These are phyloP conservation scores for Leishmania lainsoni DNA, from an alignment of 208 protist species.

Conservation along the genomic window DNA sequence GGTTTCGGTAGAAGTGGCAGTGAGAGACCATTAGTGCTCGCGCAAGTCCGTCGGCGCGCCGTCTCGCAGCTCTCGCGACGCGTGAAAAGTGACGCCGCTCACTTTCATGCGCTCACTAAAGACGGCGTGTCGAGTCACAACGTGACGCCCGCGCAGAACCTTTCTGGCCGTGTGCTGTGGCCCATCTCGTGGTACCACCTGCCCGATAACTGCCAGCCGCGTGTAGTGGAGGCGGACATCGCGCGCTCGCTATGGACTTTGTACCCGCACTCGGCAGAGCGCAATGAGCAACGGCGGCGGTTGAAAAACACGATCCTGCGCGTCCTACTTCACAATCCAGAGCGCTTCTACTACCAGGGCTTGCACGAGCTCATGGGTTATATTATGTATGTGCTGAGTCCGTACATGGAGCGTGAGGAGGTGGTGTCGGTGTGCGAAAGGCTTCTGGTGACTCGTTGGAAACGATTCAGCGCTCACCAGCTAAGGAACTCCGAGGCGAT, in stretches of 20 bases:
- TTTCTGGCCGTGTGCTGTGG: constrained; percentile 6
- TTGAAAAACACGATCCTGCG: constrained; percentile 64
- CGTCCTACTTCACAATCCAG: constrained; percentile 52
- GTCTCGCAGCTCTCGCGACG: constrained; percentile 35
- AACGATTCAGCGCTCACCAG: constrained; percentile 51
- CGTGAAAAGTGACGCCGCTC: constrained; percentile 23
- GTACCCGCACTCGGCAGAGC: constrained; percentile 55
- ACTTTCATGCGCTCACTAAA: constrained; percentile 10
- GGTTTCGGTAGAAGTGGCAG: not conserved
- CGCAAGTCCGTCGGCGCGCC: constrained; percentile 23
- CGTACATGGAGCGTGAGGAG: constrained; percentile 37
- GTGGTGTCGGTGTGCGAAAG: constrained; percentile 62
- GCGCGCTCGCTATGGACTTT: constrained; percentile 79
- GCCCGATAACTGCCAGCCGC: constrained; percentile 78
- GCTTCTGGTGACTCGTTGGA: constrained; percentile 65
- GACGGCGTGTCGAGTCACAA: not conserved
- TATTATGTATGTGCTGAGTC: constrained; percentile 71
- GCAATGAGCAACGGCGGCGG: constrained; percentile 42
- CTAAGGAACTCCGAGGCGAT: constrained; percentile 71
- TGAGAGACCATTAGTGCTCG: not conserved
- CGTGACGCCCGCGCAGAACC: constrained; percentile 4
- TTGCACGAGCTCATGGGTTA: constrained; percentile 88
- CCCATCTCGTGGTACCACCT: constrained; percentile 33
- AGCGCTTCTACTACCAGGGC: constrained; percentile 84
- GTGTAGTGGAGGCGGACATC: constrained; percentile 79